Conservation (phyloP, 371 early-diverging fungal species). For the Haplosporangium sp. region DNA sequence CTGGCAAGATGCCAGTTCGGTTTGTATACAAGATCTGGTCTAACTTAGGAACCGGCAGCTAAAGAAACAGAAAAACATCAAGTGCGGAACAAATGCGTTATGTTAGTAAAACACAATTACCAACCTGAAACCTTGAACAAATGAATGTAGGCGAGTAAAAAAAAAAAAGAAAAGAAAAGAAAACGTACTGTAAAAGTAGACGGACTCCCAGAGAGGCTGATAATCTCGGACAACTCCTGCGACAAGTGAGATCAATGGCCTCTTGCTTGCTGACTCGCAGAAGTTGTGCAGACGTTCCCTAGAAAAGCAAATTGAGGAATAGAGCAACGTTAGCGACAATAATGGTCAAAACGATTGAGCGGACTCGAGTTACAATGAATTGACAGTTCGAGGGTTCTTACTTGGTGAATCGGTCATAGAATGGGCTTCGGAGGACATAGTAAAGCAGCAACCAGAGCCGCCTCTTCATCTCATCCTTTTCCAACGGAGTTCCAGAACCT, state of each 20-base stretch:
- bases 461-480: slow-evolving; percentile 81
- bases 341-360: neutral
- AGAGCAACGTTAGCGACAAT: neutral
- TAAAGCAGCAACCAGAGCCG: slow-evolving; percentile 77
- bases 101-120: neutral
- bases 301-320: neutral
- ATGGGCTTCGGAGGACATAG: slow-evolving; percentile 88
- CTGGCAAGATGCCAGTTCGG: too few species aligned
- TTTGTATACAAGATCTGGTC: too few species aligned
- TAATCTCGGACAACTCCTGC: slow-evolving; percentile 87
- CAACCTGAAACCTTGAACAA: too few species aligned
- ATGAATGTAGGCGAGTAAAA: neutral
- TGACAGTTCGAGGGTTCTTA: slow-evolving; percentile 33
- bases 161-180: neutral
- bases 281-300: slow-evolving; percentile 63
- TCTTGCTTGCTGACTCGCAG: slow-evolving; percentile 63
- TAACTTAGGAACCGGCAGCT: slow-evolving; percentile 22
- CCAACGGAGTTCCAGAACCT: slow-evolving; percentile 68
- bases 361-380: neutral
- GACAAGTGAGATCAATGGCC: slow-evolving; percentile 66
- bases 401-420: slow-evolving; percentile 86
- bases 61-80: neutral
- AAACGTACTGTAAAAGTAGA: slow-evolving; percentile 84
- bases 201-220: slow-evolving; percentile 92
- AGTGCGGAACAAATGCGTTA: too few species aligned